phyloP scores from a whole-genome alignment of 164 flowering plant species.

The Kalanchoe fedtschenkoi region DNA sequence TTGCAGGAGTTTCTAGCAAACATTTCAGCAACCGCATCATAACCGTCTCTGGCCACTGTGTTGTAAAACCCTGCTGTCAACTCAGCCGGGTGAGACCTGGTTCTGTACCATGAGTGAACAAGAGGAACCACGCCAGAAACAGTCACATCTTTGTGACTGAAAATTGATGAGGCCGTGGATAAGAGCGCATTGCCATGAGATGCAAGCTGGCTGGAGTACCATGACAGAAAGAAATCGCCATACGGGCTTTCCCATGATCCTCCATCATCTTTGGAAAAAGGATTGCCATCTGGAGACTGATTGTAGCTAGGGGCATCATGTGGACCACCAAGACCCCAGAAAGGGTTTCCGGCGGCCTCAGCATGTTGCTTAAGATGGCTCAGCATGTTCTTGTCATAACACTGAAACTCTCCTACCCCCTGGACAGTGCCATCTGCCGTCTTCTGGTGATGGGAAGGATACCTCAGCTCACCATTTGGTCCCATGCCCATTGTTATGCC shows the following conservation, averaged over 20 bases:
- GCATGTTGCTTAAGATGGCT: constrained; percentile 53
- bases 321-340: constrained; percentile 86
- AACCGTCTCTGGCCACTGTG: constrained; percentile 56
- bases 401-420: constrained; percentile 88
- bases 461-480: constrained; percentile 91
- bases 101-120: constrained; percentile 47
- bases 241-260: constrained; percentile 91
- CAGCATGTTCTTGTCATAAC: constrained; percentile 78
- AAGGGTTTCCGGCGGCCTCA: constrained; percentile 41
- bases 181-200: constrained; percentile 65
- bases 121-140: constrained; percentile 65
- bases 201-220: constrained; percentile 72
- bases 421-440: constrained; percentile 11
- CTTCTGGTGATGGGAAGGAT: constrained; percentile 46
- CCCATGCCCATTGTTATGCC: constrained; percentile 79
- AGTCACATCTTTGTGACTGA: constrained; percentile 21
- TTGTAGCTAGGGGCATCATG: constrained; percentile 72
- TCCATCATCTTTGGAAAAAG: constrained; percentile 55
- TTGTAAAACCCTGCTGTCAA: constrained; percentile 75
- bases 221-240: constrained; percentile 84
- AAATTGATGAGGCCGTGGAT: constrained; percentile 45
- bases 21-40: constrained; percentile 45
- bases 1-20: constrained; percentile 57
- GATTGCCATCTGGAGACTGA: constrained; percentile 32
- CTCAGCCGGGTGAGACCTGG: constrained; percentile 69